Evolutionary conservation across 116 monocot species (phyloP), one percentile per base, ranked within the genome.

Genomic region (Dioscorea cayenensis): DNA sequence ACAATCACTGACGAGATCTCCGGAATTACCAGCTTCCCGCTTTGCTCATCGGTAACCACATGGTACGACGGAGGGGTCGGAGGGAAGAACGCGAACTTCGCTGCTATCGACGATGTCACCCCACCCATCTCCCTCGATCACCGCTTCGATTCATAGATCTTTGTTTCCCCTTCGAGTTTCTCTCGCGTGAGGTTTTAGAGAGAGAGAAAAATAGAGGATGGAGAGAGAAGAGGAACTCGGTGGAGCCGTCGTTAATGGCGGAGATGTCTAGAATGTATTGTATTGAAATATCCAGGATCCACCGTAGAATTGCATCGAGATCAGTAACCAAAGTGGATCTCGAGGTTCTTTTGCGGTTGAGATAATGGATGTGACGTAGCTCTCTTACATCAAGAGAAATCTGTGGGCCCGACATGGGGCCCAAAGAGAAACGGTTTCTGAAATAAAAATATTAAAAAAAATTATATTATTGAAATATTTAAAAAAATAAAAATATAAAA

Each of bases 41-140:
- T 66, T 28, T 25, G 21, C 68, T 79, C 73, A 68, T 82, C 80
- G 62, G 77, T 51, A 10, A 76, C 60, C 71, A 90, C 67, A 19
- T 69, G 60, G 89, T 91, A 91, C n/a, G 95, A 84, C 6, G 91
- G 91, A 27, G 95, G 91, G 38, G 51, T 75, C 6, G 95, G 91
- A 28, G 94, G 94, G 74, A 91, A 95, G 86, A 95, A 95, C 73
- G 95, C 95, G 80, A 95, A 81, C 64, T 75, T 84, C 35, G 95
- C 89, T 51, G 95, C 95, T 71, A 95, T 91, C 72, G 75, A 73
- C 67, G 95, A 95, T 52, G 95, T 89, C 58, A 95, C 83, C 49
- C 77, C 83, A 67, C 95, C 91, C 95, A 95, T 94, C 81, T 60
- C 73, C 65, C 49, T 76, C 76, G 61, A 4, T 32, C 65, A 28